Percentiles rank a stretch among this genome's conserved stretches.
Conservation (phyloP, 768 basidiomycete species). For the Suillus paluster region DNA sequence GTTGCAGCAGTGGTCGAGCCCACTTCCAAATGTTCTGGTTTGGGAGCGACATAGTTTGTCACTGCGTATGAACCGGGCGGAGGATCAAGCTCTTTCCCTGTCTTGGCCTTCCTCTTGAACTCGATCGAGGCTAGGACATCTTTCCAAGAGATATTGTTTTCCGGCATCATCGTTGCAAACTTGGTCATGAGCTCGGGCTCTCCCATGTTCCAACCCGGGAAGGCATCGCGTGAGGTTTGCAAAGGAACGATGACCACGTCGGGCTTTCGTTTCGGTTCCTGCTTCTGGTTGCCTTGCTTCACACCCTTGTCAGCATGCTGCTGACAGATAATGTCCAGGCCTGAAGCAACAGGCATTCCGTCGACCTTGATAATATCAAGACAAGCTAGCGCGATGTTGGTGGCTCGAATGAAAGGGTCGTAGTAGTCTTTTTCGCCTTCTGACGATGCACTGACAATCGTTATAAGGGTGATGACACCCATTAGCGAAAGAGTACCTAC, state of each 20-base stretch:
- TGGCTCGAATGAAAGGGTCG: neutral
- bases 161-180: neutral
- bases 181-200: neutral
- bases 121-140: neutral
- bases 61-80: too few species aligned
- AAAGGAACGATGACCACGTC: conserved; percentile 5
- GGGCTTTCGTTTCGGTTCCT: neutral
- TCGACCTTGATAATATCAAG: conserved; percentile 2
- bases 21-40: neutral
- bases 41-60: neutral
- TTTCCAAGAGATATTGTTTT: neutral
- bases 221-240: neutral
- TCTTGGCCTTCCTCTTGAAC: too few species aligned
- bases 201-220: neutral
- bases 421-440: neutral
- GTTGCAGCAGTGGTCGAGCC: neutral
- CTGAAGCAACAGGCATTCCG: neutral
- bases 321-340: neutral
- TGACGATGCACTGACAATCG: neutral
- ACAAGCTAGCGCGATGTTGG: conserved; percentile 2
- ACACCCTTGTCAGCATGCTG: neutral
- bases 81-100: neutral
- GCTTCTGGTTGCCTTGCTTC: neutral
- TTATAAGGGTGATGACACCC: neutral
- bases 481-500: too few species aligned